Conservation (phyloP, 164 flowering plant species). For the Magnolia kwangsiensis region DNA sequence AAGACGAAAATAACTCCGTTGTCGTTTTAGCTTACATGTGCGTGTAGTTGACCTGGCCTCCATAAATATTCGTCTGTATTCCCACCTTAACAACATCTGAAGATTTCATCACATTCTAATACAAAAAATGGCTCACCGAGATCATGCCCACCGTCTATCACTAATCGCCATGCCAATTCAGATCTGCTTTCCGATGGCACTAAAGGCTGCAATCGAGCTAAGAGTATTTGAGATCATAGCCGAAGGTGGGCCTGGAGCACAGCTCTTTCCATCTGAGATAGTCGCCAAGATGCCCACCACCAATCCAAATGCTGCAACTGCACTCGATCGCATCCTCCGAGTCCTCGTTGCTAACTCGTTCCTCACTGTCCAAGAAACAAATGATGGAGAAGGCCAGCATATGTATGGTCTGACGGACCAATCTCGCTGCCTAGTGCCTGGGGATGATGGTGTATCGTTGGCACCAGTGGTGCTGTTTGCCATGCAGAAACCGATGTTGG, state of each 20-base stretch:
- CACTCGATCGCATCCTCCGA: slow-evolving; percentile 18
- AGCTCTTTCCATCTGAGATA: slow-evolving; percentile 6
- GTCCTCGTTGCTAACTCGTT: slow-evolving; percentile 9
- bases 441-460: not conserved
- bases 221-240: slow-evolving; percentile 10
- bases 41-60: too few relatives aligned
- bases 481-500: too few relatives aligned
- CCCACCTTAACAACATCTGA: too few relatives aligned
- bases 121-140: not conserved
- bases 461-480: too few relatives aligned
- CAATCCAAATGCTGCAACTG: slow-evolving; percentile 5
- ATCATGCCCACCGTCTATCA: not conserved
- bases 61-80: too few relatives aligned
- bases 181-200: slow-evolving; percentile 15
- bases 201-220: slow-evolving; percentile 3
- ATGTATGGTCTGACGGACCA: slow-evolving; percentile 10
- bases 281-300: slow-evolving; percentile 11
- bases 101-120: too few relatives aligned
- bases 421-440: not conserved
- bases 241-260: slow-evolving; percentile 6
- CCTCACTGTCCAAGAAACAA: slow-evolving; percentile 2
- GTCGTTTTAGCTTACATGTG: too few relatives aligned
- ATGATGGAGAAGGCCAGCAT: not conserved
- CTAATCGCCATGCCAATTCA: not conserved
- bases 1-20: too few relatives aligned